Percentiles rank a stretch among this genome's conserved stretches.
These are phyloP conservation scores for Ophiostoma sp. DNA, from an alignment of 2,329 filamentous ascomycete genomes.

Conservation along the genomic window DNA sequence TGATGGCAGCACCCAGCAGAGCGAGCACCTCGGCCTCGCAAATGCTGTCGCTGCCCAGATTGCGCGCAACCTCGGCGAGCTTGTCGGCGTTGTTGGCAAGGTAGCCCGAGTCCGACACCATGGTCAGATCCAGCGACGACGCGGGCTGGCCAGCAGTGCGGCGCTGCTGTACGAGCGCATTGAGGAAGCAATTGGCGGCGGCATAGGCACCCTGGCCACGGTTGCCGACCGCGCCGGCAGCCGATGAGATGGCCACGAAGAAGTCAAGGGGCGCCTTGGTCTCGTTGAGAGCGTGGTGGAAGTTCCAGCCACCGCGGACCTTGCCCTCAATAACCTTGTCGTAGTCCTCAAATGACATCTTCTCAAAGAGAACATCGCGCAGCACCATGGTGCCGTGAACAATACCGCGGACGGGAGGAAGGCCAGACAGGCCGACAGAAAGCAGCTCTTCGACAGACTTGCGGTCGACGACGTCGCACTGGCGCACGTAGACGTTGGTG, in stretches of 20 bases:
- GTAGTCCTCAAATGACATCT: conserved; percentile 17
- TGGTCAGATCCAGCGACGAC: conserved; percentile 34
- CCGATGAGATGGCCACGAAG: conserved; percentile 33
- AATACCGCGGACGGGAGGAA: conserved; percentile 39
- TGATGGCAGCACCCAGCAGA: conserved; percentile 22
- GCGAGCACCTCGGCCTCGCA: conserved; percentile 22
- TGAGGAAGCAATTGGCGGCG: conserved; percentile 40
- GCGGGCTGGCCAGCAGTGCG: conserved; percentile 36
- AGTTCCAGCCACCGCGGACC: conserved; percentile 32
- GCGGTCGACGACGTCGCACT: conserved; percentile 44
- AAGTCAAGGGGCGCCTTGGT: conserved; percentile 30
- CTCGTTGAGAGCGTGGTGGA: conserved; percentile 31
- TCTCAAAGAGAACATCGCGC: conserved; percentile 23
- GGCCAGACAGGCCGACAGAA: conserved; percentile 31
- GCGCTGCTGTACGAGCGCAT: conserved; percentile 39
- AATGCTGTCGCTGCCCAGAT: conserved; percentile 21
- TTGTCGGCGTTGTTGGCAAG: conserved; percentile 19
- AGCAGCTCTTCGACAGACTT: conserved; percentile 37
- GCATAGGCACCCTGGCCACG: conserved; percentile 39
- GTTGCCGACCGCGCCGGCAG: conserved; percentile 33
- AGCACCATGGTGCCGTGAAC: conserved; percentile 26
- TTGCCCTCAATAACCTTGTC: conserved; percentile 34
- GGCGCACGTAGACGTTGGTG: conserved; percentile 35
- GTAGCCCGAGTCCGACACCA: conserved; percentile 33
- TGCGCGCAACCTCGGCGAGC: conserved; percentile 20